These are phyloP conservation scores for Oidiodendron maius DNA, from an alignment of 495 filamentous ascomycete species.

Conservation along the genomic window DNA sequence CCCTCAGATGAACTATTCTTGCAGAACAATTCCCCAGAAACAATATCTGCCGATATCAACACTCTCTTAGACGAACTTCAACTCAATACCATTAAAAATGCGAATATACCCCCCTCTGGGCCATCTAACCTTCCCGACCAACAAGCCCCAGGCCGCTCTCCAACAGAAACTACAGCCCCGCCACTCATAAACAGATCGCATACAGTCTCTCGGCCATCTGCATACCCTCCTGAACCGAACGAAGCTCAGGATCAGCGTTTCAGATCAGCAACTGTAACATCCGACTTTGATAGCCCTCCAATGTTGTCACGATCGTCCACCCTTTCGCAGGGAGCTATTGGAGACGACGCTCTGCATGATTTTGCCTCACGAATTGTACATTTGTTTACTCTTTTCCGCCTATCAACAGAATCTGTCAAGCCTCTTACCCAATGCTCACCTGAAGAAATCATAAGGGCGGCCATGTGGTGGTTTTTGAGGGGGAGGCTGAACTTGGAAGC, in stretches of 20 bases:
- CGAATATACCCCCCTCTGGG: slow-evolving; percentile 3
- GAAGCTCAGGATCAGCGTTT: not conserved
- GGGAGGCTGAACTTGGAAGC: slow-evolving; percentile 68
- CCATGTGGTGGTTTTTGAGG: slow-evolving; percentile 82
- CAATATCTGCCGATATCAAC: not conserved
- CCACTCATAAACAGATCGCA: not conserved
- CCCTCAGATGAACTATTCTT: slow-evolving; percentile 23
- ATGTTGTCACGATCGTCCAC: slow-evolving; percentile 5
- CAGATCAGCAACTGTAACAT: not conserved
- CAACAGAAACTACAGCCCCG: slow-evolving; percentile 3
- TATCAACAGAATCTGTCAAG: slow-evolving; percentile 65
- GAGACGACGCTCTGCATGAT: slow-evolving; percentile 59
- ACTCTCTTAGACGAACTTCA: slow-evolving; percentile 13
- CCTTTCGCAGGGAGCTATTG: slow-evolving; percentile 26
- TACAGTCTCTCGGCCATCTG: not conserved
- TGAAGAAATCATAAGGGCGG: slow-evolving; percentile 61
- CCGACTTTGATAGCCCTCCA: not conserved
- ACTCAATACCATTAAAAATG: slow-evolving; percentile 14
- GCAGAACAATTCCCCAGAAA: slow-evolving; percentile 6
- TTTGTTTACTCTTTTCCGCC: slow-evolving; percentile 59
- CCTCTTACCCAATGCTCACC: slow-evolving; percentile 52
- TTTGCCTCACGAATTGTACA: slow-evolving; percentile 63
- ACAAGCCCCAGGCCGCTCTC: not conserved
- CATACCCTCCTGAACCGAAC: not conserved
- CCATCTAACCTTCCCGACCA: not conserved